phyloP scores from a whole-genome alignment of 108 stramenopile genomes.

The Cyclotella atomus region DNA sequence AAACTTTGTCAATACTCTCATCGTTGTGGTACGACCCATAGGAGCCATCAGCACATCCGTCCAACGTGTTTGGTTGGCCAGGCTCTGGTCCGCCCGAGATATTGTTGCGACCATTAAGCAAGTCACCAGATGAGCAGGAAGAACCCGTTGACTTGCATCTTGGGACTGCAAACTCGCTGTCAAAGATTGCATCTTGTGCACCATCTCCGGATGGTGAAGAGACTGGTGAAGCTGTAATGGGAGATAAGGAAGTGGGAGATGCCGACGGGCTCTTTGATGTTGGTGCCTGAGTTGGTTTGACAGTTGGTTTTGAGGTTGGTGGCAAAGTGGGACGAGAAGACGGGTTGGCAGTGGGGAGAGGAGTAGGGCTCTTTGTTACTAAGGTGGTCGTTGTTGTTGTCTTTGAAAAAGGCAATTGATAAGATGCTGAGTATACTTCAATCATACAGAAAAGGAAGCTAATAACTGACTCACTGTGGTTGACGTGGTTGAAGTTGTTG shows the following conservation, averaged over 20 bases:
- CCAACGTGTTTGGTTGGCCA: slow-evolving; percentile 31
- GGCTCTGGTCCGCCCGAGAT: background rate
- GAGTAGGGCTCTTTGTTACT: too few species aligned
- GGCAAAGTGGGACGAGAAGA: background rate
- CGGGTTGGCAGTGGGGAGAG: background rate
- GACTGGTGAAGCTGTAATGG: background rate
- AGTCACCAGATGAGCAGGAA: background rate
- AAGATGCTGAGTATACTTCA: too few species aligned
- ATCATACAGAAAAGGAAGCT: too few species aligned
- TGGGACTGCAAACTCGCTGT: slow-evolving; percentile 4
- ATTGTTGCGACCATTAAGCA: slow-evolving; percentile 20
- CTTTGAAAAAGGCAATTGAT: too few species aligned
- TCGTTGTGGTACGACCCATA: slow-evolving; percentile 14
- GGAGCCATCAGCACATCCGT: slow-evolving; percentile 21
- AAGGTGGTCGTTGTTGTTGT: too few species aligned
- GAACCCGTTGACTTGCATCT: background rate
- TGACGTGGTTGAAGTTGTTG: too few species aligned
- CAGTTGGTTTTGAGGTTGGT: background rate
- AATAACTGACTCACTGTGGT: too few species aligned
- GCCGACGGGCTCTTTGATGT: background rate
- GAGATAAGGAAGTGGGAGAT: background rate
- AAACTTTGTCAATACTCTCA: slow-evolving; percentile 30
- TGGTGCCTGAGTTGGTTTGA: background rate
- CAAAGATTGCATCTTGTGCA: slow-evolving; percentile 2
- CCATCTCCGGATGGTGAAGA: slow-evolving; percentile 2